Evolutionary conservation across 2,329 filamentous ascomycete genomes (phyloP).

Genomic region (Trichoderma semiorbis): DNA sequence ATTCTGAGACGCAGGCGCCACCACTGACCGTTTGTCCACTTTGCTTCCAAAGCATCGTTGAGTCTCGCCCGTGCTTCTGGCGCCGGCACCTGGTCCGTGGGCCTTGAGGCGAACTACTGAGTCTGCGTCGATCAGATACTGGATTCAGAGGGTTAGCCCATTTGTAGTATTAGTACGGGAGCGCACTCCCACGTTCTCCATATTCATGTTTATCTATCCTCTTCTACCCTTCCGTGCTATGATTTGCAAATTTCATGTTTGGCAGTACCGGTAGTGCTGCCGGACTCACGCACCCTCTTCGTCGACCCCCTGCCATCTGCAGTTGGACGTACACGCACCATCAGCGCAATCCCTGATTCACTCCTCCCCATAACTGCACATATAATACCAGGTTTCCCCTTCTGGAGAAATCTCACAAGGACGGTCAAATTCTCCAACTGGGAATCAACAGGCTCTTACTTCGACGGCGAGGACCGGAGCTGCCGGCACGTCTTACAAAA

Average conservation of each 20-base stretch:
- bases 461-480: conserved; percentile 8
- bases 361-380: neutral
- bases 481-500: conserved; percentile 4
- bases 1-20: conserved; percentile 12
- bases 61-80: conserved; percentile 14
- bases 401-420: neutral
- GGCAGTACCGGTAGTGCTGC: conserved; percentile 1
- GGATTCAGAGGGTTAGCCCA: neutral
- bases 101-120: conserved; percentile 4
- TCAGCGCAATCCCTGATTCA: conserved; percentile 12
- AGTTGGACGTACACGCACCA: neutral
- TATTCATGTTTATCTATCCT: neutral
- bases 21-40: neutral
- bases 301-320: conserved; percentile 7
- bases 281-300: conserved; percentile 2
- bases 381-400: conserved; percentile 8
- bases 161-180: neutral
- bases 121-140: conserved; percentile 14
- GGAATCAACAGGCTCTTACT: neutral
- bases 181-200: neutral
- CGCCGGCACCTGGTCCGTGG: conserved; percentile 9
- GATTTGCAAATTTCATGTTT: conserved; percentile 4
- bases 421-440: neutral
- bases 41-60: neutral
- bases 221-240: neutral